Evolutionary conservation across 768 basidiomycete genomes (phyloP).

Genomic region (Boletus rex-veris): DNA sequence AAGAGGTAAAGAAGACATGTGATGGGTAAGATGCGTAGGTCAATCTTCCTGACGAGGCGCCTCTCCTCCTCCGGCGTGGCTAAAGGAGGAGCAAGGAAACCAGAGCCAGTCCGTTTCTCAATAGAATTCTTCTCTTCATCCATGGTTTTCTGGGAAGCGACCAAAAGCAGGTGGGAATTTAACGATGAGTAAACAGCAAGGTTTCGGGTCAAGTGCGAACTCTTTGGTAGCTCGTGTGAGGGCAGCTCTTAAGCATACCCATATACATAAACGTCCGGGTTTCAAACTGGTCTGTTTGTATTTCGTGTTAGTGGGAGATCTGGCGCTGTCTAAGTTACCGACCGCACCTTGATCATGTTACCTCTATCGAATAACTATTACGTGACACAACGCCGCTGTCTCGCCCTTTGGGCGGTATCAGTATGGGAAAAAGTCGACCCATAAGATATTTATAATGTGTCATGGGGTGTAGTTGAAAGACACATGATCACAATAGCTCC

Average conservation of each 20-base stretch:
- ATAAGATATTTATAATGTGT: no score
- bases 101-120: neutral
- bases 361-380: neutral
- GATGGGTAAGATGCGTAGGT: slow-evolving; percentile 42
- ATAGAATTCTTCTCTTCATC: slow-evolving; percentile 18
- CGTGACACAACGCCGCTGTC: neutral
- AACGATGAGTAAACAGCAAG: neutral
- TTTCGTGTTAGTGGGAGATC: neutral
- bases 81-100: neutral
- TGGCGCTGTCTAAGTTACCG: no score
- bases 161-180: neutral
- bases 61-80: slow-evolving; percentile 35
- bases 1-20: slow-evolving; percentile 72
- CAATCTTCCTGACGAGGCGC: slow-evolving; percentile 37
- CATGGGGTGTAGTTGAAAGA: no score
- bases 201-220: neutral
- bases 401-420: no score
- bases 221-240: neutral
- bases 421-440: no score
- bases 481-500: no score
- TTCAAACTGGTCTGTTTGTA: neutral
- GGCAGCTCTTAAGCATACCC: neutral
- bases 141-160: slow-evolving; percentile 1
- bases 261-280: neutral
- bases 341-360: no score